phyloP scores from a whole-genome alignment of 495 filamentous ascomycete species.

The Neurospora sublineolata region DNA sequence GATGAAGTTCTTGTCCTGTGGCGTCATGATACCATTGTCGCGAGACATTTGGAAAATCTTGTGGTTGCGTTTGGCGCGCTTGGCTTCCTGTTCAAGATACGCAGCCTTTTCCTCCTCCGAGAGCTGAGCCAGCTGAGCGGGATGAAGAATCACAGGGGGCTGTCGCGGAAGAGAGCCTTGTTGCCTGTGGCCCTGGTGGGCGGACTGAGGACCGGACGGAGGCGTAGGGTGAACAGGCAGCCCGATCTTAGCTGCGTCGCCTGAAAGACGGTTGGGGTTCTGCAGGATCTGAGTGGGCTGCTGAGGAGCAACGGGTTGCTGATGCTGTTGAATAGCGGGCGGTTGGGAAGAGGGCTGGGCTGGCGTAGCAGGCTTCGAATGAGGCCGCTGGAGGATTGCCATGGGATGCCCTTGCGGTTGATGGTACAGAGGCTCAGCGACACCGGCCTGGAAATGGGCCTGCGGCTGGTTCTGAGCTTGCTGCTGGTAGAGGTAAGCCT shows the following conservation, averaged over 20 bases:
- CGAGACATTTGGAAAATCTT: constrained; percentile 91
- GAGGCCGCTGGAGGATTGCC: constrained; percentile 35
- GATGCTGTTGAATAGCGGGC: constrained; percentile 32
- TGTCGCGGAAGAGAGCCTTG: constrained; percentile 29
- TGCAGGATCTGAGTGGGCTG: constrained; percentile 48
- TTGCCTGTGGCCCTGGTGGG: constrained; percentile 23
- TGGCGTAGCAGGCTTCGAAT: constrained; percentile 23
- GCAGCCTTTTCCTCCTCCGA: constrained; percentile 67
- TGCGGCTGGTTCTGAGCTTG: constrained; percentile 18
- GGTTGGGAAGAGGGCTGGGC: constrained; percentile 17
- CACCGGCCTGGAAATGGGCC: constrained; percentile 13
- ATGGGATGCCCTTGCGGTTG: constrained; percentile 31
- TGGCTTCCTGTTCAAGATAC: constrained; percentile 82
- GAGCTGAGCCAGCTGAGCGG: constrained; percentile 65
- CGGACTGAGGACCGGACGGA: constrained; percentile 6
- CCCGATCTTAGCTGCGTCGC: constrained; percentile 24
- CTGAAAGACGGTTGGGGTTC: constrained; percentile 34
- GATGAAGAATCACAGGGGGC: constrained; percentile 44
- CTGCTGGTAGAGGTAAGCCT: constrained; percentile 14
- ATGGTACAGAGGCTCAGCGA: constrained; percentile 17
- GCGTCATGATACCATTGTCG: constrained; percentile 96
- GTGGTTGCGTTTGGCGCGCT: constrained; percentile 92
- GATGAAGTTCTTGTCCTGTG: constrained; percentile 98
- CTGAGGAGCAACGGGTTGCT: constrained; percentile 33
- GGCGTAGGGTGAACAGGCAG: constrained; percentile 15